phyloP scores from a whole-genome alignment of 2,329 filamentous ascomycete genomes.

The Spiromastix sp. region DNA sequence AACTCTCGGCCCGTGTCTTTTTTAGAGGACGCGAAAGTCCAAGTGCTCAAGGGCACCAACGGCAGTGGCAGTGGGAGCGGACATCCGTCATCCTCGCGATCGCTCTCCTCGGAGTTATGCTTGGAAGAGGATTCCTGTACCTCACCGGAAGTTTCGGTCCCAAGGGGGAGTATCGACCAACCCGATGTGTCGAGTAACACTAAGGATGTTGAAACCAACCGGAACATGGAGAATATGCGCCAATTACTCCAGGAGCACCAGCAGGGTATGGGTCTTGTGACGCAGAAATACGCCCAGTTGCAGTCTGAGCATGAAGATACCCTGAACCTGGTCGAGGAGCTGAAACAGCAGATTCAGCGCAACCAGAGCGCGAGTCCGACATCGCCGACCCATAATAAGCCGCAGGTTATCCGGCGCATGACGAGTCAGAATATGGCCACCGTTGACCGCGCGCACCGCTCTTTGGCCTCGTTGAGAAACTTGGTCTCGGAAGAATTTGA shows the following conservation, averaged over 20 bases:
- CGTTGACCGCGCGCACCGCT: constrained; percentile 83
- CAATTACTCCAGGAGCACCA: constrained; percentile 66
- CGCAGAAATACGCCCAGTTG: constrained; percentile 70
- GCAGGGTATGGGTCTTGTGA: constrained; percentile 59
- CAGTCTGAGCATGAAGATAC: constrained; percentile 73
- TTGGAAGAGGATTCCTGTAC: constrained; percentile 69
- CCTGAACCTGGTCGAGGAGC: constrained; percentile 76
- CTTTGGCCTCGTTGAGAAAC: constrained; percentile 79
- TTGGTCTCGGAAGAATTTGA: constrained; percentile 83
- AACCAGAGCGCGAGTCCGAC: constrained; percentile 50
- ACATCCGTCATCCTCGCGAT: constrained; percentile 71
- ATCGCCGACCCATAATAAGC: constrained; percentile 47
- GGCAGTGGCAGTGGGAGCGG: no score
- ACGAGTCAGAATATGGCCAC: constrained; percentile 74
- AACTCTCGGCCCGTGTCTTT: constrained; percentile 62
- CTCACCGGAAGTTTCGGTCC: constrained; percentile 48
- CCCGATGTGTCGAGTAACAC: constrained; percentile 20
- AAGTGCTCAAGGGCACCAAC: constrained; percentile 61
- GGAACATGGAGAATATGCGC: constrained; percentile 63
- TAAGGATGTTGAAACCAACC: constrained; percentile 38
- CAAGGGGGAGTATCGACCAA: constrained; percentile 15
- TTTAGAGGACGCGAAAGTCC: constrained; percentile 66
- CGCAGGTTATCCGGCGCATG: constrained; percentile 80
- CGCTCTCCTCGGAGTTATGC: constrained; percentile 87
- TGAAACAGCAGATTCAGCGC: constrained; percentile 77